These are phyloP conservation scores for Coemansia nantahalensis DNA, from an alignment of 192 early-diverging fungal genomes.

Conservation along the genomic window DNA sequence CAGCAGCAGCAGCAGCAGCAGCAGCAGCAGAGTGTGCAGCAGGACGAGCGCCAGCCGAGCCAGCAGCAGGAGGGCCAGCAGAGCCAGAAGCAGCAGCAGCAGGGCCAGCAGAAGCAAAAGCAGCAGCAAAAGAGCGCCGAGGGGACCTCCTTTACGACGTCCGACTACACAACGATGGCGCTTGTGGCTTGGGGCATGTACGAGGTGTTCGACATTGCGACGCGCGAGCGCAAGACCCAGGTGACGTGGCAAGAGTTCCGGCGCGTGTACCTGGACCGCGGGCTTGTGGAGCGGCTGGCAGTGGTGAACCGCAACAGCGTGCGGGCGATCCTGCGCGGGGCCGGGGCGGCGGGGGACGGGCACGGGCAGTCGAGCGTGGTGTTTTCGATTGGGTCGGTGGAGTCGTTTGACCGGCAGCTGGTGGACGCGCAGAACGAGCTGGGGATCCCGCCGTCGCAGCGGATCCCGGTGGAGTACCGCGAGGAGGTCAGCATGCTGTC, in stretches of 20 bases:
- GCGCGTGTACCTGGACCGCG: slow-evolving; percentile 83
- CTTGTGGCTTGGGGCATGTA: no score
- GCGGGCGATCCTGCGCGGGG: slow-evolving; percentile 62
- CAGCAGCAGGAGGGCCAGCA: no score
- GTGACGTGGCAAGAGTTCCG: slow-evolving; percentile 96
- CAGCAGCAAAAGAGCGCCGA: no score
- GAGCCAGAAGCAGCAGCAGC: no score
- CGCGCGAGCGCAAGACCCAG: slow-evolving; percentile 44
- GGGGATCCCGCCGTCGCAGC: slow-evolving; percentile 82
- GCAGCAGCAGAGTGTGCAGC: no score
- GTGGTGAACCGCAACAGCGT: slow-evolving; percentile 88
- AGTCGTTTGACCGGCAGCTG: slow-evolving; percentile 90
- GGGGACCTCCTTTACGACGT: no score
- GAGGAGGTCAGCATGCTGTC: slow-evolving; percentile 73
- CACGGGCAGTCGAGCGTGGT: slow-evolving; percentile 19
- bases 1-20: no score
- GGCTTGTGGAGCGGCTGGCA: slow-evolving; percentile 83
- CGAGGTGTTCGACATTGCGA: slow-evolving; percentile 13
- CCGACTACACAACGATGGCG: no score
- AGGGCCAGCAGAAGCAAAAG: no score
- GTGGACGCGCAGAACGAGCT: slow-evolving; percentile 89
- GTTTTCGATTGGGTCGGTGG: slow-evolving; percentile 93
- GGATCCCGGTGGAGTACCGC: slow-evolving; percentile 89
- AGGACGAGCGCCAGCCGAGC: no score
- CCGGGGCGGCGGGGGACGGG: no score